Evolutionary conservation across 2,329 filamentous ascomycete species (phyloP).

Genomic region (Colletotrichum sidae): DNA sequence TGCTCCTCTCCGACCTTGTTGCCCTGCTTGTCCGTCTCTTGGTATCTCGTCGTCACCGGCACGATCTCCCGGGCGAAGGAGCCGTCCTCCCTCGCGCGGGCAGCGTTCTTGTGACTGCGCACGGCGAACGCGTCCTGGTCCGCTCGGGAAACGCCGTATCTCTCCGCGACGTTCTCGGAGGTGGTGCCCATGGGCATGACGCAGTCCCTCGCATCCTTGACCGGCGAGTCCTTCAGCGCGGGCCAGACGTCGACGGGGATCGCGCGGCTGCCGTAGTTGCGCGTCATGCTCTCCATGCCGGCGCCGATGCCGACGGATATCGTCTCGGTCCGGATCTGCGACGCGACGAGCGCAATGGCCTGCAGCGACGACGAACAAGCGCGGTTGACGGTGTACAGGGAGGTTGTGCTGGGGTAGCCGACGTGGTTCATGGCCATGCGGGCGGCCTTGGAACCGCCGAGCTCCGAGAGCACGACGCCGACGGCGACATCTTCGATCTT

Average conservation of each 20-base stretch:
- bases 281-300: slow-evolving; percentile 96
- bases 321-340: slow-evolving; percentile 79
- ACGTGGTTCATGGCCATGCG: slow-evolving; percentile 92
- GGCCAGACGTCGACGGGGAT: slow-evolving; percentile 88
- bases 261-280: slow-evolving; percentile 87
- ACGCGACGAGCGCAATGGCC: slow-evolving; percentile 79
- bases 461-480: slow-evolving; percentile 89
- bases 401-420: slow-evolving; percentile 77
- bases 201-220: slow-evolving; percentile 82
- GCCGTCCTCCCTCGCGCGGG: slow-evolving; percentile 75
- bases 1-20: slow-evolving; percentile 66
- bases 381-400: slow-evolving; percentile 88
- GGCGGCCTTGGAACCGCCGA: slow-evolving; percentile 89
- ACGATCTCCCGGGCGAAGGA: slow-evolving; percentile 84
- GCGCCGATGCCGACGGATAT: slow-evolving; percentile 83
- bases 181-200: slow-evolving; percentile 96
- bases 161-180: slow-evolving; percentile 84
- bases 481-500: slow-evolving; percentile 85
- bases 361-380: slow-evolving; percentile 85
- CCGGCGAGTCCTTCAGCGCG: slow-evolving; percentile 71
- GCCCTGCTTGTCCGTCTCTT: slow-evolving; percentile 72
- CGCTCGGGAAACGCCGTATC: slow-evolving; percentile 77
- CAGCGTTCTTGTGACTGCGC: slow-evolving; percentile 78
- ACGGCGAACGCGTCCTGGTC: slow-evolving; percentile 90
- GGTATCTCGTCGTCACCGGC: slow-evolving; percentile 78